A percentile compares a stretch with the other conserved stretches of the same genome.
These are phyloP conservation scores for Malassezia nana DNA, from an alignment of 1,284 basidiomycete genomes.

Conservation along the genomic window DNA sequence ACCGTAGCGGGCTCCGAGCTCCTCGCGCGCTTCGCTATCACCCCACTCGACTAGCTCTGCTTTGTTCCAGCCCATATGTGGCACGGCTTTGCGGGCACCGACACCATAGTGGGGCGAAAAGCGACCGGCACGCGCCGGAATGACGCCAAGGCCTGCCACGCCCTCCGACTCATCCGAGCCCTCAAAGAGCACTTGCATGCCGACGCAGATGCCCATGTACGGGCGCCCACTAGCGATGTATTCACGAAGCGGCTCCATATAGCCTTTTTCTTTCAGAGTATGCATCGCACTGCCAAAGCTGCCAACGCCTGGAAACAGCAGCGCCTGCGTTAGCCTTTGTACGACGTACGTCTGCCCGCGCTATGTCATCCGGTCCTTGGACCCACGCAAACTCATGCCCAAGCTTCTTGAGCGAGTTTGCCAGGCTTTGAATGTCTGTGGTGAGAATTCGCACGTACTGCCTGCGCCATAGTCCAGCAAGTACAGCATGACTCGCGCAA, in stretches of 20 bases:
- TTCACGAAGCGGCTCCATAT: slow-evolving; percentile 66
- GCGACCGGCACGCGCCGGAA: slow-evolving; percentile 32
- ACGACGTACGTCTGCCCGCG: slow-evolving; percentile 70
- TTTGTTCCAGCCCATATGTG: slow-evolving; percentile 88
- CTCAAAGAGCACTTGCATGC: slow-evolving; percentile 59
- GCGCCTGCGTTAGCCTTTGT: slow-evolving; percentile 53
- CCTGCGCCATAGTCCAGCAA: slow-evolving; percentile 47
- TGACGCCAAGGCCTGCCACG: slow-evolving; percentile 36
- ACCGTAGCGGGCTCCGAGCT: slow-evolving; percentile 27
- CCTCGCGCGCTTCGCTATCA: slow-evolving; percentile 18
- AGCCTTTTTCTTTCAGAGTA: slow-evolving; percentile 63
- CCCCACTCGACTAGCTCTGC: slow-evolving; percentile 48
- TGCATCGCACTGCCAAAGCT: slow-evolving; percentile 79
- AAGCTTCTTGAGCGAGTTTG: slow-evolving; percentile 79
- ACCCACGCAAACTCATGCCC: slow-evolving; percentile 90
- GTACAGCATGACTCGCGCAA: slow-evolving; percentile 32
- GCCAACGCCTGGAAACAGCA: slow-evolving; percentile 97
- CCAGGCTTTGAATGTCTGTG: slow-evolving; percentile 54
- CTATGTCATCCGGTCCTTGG: slow-evolving; percentile 69
- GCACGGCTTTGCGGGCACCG: slow-evolving; percentile 63
- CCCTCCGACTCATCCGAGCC: slow-evolving; percentile 56
- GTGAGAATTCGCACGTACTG: slow-evolving; percentile 21
- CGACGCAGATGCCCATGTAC: slow-evolving; percentile 85
- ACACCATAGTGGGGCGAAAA: slow-evolving; percentile 26
- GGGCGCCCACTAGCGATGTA: slow-evolving; percentile 84